These are phyloP conservation scores for Citrus sp. DNA, from an alignment of 345 rosid species.

Conservation along the genomic window DNA sequence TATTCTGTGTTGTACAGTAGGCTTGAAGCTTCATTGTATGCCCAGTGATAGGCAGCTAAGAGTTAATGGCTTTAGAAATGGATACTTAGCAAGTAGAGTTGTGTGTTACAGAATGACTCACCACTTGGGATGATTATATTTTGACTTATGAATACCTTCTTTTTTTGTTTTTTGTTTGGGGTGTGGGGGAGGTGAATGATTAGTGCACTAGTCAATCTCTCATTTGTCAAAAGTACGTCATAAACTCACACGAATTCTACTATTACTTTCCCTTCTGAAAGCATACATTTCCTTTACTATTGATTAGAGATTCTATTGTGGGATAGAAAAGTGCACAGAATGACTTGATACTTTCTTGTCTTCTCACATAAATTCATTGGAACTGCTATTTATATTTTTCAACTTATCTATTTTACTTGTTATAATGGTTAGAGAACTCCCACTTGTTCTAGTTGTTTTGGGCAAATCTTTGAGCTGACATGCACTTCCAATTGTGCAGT, in stretches of 20 bases:
- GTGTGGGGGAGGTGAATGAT: neutral
- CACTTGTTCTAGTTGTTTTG: neutral
- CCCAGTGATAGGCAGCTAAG: neutral
- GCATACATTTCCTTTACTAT: neutral
- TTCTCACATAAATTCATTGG: neutral
- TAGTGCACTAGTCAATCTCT: neutral
- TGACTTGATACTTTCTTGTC: conserved; percentile 9
- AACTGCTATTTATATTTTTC: conserved; percentile 8
- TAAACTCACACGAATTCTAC: neutral
- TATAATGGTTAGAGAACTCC: conserved; percentile 3
- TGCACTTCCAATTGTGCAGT: conserved; percentile 48
- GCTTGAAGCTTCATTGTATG: neutral
- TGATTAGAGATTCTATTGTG: neutral
- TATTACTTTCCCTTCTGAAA: neutral
- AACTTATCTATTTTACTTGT: neutral
- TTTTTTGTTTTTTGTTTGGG: no score
- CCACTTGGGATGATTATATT: neutral
- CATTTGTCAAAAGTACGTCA: neutral
- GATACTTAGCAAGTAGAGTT: neutral
- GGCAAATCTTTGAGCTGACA: conserved; percentile 21
- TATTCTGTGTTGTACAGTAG: neutral
- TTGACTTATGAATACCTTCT: neutral
- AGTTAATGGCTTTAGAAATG: neutral
- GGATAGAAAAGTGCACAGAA: neutral
- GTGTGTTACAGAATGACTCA: neutral